Evolutionary conservation across 2,329 filamentous ascomycete species (phyloP).

Genomic region (Thelonectria olida): DNA sequence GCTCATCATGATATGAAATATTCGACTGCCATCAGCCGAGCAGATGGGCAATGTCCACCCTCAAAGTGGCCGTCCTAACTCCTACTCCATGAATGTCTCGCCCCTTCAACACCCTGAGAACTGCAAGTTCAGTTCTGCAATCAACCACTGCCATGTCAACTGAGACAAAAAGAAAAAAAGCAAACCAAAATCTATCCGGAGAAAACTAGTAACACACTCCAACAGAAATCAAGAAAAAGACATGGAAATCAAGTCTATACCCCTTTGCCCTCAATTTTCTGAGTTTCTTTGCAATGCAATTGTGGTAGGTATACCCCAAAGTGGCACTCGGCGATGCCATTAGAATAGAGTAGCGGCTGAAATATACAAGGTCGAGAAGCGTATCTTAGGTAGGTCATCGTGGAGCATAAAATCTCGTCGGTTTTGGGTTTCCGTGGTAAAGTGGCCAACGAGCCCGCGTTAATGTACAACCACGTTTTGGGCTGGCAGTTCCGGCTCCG

Average conservation of each 20-base stretch:
- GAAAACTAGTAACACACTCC: conserved; percentile 4
- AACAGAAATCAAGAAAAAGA: neutral
- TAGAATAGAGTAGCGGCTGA: conserved; percentile 38
- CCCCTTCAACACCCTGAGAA: neutral
- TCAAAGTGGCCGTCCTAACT: conserved; percentile 14
- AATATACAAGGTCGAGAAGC: conserved; percentile 42
- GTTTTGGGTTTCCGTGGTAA: conserved; percentile 19
- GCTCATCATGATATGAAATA: neutral
- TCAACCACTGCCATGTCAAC: neutral
- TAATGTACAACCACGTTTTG: conserved; percentile 34
- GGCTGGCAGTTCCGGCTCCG: conserved; percentile 19
- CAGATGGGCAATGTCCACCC: neutral
- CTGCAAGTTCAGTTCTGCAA: neutral
- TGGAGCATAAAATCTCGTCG: conserved; percentile 36
- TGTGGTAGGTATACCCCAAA: conserved; percentile 24
- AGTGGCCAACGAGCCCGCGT: conserved; percentile 10
- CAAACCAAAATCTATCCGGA: conserved; percentile 18
- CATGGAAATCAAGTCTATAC: conserved; percentile 25
- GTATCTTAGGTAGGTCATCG: conserved; percentile 37
- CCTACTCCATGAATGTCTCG: conserved; percentile 16
- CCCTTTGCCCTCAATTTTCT: conserved; percentile 26
- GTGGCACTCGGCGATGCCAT: conserved; percentile 32
- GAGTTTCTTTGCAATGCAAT: conserved; percentile 32
- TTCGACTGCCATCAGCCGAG: neutral
- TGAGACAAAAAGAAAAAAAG: conserved; percentile 6